Evolutionary conservation across 768 basidiomycete genomes (phyloP).

Genomic region (Gautieria morchelliformis): DNA sequence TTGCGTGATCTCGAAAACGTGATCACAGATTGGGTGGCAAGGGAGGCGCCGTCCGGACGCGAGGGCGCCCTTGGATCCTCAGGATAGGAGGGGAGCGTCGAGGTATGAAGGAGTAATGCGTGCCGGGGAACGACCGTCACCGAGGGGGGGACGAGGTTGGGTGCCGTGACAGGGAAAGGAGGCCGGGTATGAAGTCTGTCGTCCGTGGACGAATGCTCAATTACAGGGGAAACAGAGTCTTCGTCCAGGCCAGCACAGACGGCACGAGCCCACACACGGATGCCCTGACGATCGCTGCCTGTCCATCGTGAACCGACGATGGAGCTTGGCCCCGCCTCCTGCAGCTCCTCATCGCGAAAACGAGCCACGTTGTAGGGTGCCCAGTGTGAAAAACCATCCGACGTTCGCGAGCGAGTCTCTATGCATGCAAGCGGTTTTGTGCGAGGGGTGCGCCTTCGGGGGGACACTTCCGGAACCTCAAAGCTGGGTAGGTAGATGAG

Average conservation of each 20-base stretch:
- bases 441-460: not conserved
- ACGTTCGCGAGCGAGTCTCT: not conserved
- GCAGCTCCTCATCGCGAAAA: constrained; percentile 3
- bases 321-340: not conserved
- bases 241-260: not conserved
- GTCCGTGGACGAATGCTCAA: not conserved
- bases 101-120: constrained; percentile 24
- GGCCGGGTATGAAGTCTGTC: not conserved
- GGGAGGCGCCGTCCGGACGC: constrained; percentile 1
- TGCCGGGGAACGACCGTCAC: constrained; percentile 1
- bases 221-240: not conserved
- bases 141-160: constrained; percentile 1
- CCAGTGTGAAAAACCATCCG: not conserved
- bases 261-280: not conserved
- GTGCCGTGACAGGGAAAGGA: constrained; percentile 1
- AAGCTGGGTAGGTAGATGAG: not conserved
- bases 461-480: not conserved
- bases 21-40: constrained; percentile 3
- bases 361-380: not conserved
- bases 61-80: not conserved
- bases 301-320: not conserved
- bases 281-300: constrained; percentile 1
- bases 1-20: not conserved
- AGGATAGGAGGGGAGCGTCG: constrained; percentile 13
- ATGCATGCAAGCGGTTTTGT: not conserved